Base-by-base conservation (phyloP, 148 eudicot species). In the Silene uniflora region DNA sequence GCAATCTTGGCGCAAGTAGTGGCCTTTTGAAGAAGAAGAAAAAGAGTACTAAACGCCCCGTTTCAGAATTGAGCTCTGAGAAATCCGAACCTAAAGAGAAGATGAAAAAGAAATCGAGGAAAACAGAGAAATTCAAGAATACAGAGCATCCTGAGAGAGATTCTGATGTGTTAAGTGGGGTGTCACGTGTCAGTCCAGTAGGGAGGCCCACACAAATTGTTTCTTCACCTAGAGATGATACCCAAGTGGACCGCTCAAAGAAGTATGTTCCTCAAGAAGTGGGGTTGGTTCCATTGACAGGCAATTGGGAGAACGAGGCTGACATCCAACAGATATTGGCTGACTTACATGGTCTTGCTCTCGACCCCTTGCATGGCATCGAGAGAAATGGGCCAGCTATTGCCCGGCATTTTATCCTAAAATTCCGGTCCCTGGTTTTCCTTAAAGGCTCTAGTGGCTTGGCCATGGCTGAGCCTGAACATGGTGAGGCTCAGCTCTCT, bases 271-370 rank as follows among this genome's bases (percentile, higher is more conserved):
- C 83, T 74, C 76, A 73, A 47, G 82, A 83, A 72, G 59, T 59
- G 19, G 67, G 78, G 21, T 32, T 68, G 35, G 47, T 42, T 18
- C 75, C 82, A 73, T 14, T 35, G 21, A 73, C 32, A 73, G 76
- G 29, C 23, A 47, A 49, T 55, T 84, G 62, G 62, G 77, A 76
- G 39, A 55, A 21, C 21, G 78, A 75, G 29, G 71, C 66, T 22
- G 85, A 89, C 62, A 82, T 91, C 72, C 79, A 75, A 22, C 81
- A 83, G 32, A 79, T 89, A 70, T 79, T 93, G 68, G 58, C 71
- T 75, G 92, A 85, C 79, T 73, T 93, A 74, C 86, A 75, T 2
- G 82, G 82, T 73, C 93, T 93, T 82, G 97, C 98, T 39, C 84
- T 88, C 23, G 74, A 89, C 68, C 88, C 91, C 18, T 86, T 83